Percentiles rank a stretch among this genome's conserved stretches.
Evolutionary conservation across 495 filamentous ascomycete species (phyloP).

Genomic region (Penicillium diatomitis): DNA sequence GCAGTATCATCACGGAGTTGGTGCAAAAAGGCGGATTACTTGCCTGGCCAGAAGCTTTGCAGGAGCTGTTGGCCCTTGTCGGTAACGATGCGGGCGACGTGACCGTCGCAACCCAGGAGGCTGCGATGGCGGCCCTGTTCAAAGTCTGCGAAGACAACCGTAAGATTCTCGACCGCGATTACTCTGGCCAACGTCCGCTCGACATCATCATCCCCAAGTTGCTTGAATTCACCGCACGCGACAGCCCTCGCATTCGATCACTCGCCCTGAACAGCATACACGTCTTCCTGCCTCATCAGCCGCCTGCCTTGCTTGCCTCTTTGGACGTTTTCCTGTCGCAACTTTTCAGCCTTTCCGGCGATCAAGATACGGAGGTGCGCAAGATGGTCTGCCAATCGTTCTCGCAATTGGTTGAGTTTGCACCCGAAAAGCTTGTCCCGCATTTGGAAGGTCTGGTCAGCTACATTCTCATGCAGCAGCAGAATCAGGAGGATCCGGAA

Average conservation of each 20-base stretch:
- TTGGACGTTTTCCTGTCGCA: constrained; percentile 74
- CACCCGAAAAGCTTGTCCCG: constrained; percentile 80
- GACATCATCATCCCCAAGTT: constrained; percentile 86
- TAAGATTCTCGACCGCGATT: constrained; percentile 74
- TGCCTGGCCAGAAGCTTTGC: constrained; percentile 83
- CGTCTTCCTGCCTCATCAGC: constrained; percentile 75
- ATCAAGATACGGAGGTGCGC: constrained; percentile 67
- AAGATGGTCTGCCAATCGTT: constrained; percentile 90
- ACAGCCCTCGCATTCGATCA: constrained; percentile 63
- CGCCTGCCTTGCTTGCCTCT: constrained; percentile 63
- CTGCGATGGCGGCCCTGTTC: constrained; percentile 81
- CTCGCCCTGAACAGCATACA: constrained; percentile 78
- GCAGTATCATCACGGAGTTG: constrained; percentile 93
- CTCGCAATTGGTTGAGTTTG: constrained; percentile 81
- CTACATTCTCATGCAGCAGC: constrained; percentile 86
- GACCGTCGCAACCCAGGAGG: constrained; percentile 69
- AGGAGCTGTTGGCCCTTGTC: constrained; percentile 68
- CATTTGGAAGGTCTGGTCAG: constrained; percentile 84
- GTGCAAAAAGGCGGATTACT: constrained; percentile 75
- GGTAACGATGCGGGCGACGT: constrained; percentile 61
- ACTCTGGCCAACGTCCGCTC: constrained; percentile 76
- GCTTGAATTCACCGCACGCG: constrained; percentile 71
- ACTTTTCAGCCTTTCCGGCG: constrained; percentile 71
- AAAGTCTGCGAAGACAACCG: constrained; percentile 98
- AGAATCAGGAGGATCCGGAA: constrained; percentile 74